Evolutionary conservation across 2,329 filamentous ascomycete genomes (phyloP), one percentile per base, ranked within the genome.

Genomic region (Beauveria brongniartii): DNA sequence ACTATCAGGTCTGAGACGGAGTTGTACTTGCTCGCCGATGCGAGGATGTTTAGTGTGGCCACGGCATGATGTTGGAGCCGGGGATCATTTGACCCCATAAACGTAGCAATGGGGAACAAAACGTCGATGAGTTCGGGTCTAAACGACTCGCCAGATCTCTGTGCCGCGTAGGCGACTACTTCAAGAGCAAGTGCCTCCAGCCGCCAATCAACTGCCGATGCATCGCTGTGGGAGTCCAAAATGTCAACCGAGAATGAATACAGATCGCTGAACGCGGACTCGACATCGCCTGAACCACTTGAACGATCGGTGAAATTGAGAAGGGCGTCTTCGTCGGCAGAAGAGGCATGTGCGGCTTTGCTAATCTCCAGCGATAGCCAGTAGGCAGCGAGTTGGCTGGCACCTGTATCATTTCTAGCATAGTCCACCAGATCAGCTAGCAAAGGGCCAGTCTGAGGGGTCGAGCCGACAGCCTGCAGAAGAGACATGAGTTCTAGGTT

Each of bases 31-130:
- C 91, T 97, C 0, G 88, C 82, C 2, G 74, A 70, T 1, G 93
- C 88, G n/a, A 97, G 78, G 20, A 86, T 84, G 68, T 97, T 94
- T 16, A 99, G 79, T 41, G 90, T 89, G 4, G 86, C 84, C 64
- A 97, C 88, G 5, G 93, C 91, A 71, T 97, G 92, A 37, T 84
- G 82, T 65, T 92, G 88, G 18, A 99, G 77, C 28, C 79, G 78
- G 0, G 80, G 74, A 41, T 86, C 84, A 1, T 81, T 77, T 3
- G 91, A 92, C 4, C 91, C 92, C 18, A 99, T 78, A 55, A 92
- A 84, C n/a, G 94, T 90, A 0, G 95, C 83, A n/a, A 96, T 81
- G 0, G 94, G 92, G 71, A 96, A 99, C 14, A 99, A 77, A 0
- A 92, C 86, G 67, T 99, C 94, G 55, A 97, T 91, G 10, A 99